Conservation (phyloP, 495 filamentous ascomycete species). For the Cryomyces antarcticus region DNA sequence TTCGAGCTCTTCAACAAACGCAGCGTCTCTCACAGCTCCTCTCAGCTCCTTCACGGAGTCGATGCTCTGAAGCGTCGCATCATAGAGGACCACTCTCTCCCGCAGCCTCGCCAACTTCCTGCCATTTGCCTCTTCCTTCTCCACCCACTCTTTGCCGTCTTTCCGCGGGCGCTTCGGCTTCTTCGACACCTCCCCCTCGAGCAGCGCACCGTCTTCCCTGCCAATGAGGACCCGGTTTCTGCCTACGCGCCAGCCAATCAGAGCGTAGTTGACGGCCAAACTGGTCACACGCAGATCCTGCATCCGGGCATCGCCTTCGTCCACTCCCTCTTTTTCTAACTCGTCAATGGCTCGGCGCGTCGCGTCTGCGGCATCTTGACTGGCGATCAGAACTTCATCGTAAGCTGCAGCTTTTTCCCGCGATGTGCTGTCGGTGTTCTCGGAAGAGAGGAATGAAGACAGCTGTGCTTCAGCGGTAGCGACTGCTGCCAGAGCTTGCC, state of each 20-base stretch:
- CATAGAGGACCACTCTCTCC: conserved; percentile 82
- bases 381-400: conserved; percentile 73
- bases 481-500: conserved; percentile 39
- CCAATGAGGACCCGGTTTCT: conserved; percentile 79
- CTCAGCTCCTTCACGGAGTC: conserved; percentile 78
- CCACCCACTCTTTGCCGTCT: conserved; percentile 31
- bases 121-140: conserved; percentile 31
- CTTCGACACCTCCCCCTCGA: conserved; percentile 29
- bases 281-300: conserved; percentile 83
- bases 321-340: conserved; percentile 56
- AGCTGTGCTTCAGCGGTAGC: conserved; percentile 31
- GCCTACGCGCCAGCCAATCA: conserved; percentile 87
- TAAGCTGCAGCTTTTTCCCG: conserved; percentile 60
- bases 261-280: conserved; percentile 77
- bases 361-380: conserved; percentile 86
- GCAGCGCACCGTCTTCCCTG: conserved; percentile 46
- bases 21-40: conserved; percentile 71
- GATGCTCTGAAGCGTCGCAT: conserved; percentile 73
- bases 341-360: conserved; percentile 88
- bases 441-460: conserved; percentile 39
- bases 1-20: conserved; percentile 54
- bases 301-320: conserved; percentile 71
- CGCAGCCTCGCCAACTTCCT: conserved; percentile 60
- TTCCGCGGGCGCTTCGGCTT: conserved; percentile 28
- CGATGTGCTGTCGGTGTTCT: conserved; percentile 21